Conservation (phyloP, 495 filamentous ascomycete species). For the Aspergillus heteromorphus region DNA sequence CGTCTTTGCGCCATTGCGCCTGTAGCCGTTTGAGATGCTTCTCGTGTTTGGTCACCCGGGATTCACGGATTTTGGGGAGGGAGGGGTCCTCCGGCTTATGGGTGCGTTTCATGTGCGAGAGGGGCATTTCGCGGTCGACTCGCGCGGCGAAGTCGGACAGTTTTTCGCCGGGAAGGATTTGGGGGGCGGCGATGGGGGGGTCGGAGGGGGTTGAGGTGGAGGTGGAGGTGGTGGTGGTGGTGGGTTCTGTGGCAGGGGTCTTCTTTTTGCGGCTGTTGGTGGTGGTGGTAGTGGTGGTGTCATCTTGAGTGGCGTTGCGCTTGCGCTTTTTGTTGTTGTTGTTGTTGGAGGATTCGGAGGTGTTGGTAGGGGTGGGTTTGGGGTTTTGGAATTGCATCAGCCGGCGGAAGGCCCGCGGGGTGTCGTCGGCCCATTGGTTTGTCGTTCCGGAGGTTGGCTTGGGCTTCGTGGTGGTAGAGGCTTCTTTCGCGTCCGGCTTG, state of each 20-base stretch:
- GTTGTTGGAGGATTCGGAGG: no score
- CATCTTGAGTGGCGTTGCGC: constrained; percentile 16
- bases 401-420: constrained; percentile 76
- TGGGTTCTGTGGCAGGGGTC: not conserved
- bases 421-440: constrained; percentile 56
- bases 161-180: constrained; percentile 75
- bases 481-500: constrained; percentile 17
- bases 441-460: constrained; percentile 1
- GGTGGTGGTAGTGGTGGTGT: not conserved
- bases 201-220: not conserved
- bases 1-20: constrained; percentile 71
- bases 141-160: constrained; percentile 77
- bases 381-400: constrained; percentile 62
- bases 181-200: constrained; percentile 31
- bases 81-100: constrained; percentile 17
- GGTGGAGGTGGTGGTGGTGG: constrained; percentile 4
- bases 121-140: constrained; percentile 78
- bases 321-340: constrained; percentile 43
- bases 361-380: no score
- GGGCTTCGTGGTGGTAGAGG: constrained; percentile 12
- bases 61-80: constrained; percentile 43
- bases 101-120: constrained; percentile 53
- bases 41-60: constrained; percentile 71
- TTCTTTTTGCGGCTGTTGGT: constrained; percentile 7
- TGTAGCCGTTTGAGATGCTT: constrained; percentile 77